Evolutionary conservation across 2,329 filamentous ascomycete species (phyloP).

Genomic region (Cladorrhinum sp.): DNA sequence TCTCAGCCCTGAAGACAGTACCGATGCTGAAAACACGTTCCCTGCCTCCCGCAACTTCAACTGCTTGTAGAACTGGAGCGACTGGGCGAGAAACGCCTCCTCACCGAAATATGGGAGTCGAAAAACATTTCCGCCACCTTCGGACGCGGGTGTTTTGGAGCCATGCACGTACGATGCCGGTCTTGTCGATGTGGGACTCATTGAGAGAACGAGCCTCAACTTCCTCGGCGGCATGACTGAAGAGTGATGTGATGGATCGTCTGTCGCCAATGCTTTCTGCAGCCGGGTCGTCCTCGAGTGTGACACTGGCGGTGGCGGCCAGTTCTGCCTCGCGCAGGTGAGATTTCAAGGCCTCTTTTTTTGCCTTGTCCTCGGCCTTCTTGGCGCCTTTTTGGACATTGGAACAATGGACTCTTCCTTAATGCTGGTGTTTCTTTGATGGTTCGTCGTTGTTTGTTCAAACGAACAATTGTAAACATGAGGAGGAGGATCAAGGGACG

Average conservation of each 20-base stretch:
- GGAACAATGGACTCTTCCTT: background rate
- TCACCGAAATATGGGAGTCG: conserved; percentile 84
- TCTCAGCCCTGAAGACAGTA: conserved; percentile 81
- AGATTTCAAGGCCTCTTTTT: conserved; percentile 82
- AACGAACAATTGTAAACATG: background rate
- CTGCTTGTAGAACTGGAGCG: conserved; percentile 85
- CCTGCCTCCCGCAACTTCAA: conserved; percentile 74
- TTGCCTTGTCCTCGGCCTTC: conserved; percentile 79
- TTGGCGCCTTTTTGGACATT: conserved; percentile 68
- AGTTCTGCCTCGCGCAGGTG: conserved; percentile 69
- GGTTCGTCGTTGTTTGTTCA: background rate
- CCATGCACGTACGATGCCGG: conserved; percentile 79
- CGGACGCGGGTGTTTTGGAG: conserved; percentile 89
- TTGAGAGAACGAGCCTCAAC: conserved; percentile 44
- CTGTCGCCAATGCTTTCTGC: conserved; percentile 75
- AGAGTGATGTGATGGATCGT: conserved; percentile 53
- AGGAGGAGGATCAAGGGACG: background rate
- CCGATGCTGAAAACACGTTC: conserved; percentile 76
- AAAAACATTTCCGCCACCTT: conserved; percentile 92
- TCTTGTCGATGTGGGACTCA: conserved; percentile 64
- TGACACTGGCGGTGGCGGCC: conserved; percentile 66
- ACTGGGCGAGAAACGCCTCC: conserved; percentile 61
- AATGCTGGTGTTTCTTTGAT: background rate
- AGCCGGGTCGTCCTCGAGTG: conserved; percentile 64
- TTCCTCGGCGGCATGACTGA: conserved; percentile 47